Evolutionary conservation across 768 basidiomycete species (phyloP).

Genomic region (Lactarius vividus): DNA sequence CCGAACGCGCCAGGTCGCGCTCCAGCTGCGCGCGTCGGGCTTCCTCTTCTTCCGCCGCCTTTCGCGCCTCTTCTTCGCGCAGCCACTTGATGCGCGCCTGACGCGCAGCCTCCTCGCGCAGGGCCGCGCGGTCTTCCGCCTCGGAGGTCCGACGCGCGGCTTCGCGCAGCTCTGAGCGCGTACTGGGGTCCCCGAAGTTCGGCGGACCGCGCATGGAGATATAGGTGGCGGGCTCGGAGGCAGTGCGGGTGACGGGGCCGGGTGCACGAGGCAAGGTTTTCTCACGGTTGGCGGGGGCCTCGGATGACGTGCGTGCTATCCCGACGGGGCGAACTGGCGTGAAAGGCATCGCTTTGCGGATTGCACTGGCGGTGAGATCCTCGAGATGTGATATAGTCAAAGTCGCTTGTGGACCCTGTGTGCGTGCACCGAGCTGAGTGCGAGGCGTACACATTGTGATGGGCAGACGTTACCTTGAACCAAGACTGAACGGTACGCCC

Average conservation of each 20-base stretch:
- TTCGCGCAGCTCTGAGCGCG: constrained; percentile 17
- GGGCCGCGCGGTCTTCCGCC: constrained; percentile 4
- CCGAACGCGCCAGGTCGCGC: constrained; percentile 14
- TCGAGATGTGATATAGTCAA: constrained; percentile 21
- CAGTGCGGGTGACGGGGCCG: not conserved
- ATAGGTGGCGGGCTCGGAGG: constrained; percentile 4
- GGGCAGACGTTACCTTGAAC: constrained; percentile 22
- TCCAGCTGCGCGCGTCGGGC: constrained; percentile 16
- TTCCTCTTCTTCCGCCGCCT: constrained; percentile 12
- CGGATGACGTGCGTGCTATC: constrained; percentile 13
- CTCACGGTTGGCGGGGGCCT: constrained; percentile 1
- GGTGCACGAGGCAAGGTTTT: constrained; percentile 21
- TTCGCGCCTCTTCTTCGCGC: constrained; percentile 14
- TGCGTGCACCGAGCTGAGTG: not conserved
- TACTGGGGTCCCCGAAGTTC: constrained; percentile 16
- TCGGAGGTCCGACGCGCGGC: constrained; percentile 1
- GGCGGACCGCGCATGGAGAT: constrained; percentile 14
- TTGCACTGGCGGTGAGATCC: constrained; percentile 7
- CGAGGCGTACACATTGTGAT: not conserved
- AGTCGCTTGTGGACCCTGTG: constrained; percentile 23
- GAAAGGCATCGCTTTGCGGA: constrained; percentile 20
- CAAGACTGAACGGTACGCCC: constrained; percentile 26
- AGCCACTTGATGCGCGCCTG: constrained; percentile 23
- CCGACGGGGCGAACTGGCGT: not conserved
- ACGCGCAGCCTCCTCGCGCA: constrained; percentile 12